phyloP scores from a whole-genome alignment of 2,329 filamentous ascomycete species.

The Talaromyces sp. region DNA sequence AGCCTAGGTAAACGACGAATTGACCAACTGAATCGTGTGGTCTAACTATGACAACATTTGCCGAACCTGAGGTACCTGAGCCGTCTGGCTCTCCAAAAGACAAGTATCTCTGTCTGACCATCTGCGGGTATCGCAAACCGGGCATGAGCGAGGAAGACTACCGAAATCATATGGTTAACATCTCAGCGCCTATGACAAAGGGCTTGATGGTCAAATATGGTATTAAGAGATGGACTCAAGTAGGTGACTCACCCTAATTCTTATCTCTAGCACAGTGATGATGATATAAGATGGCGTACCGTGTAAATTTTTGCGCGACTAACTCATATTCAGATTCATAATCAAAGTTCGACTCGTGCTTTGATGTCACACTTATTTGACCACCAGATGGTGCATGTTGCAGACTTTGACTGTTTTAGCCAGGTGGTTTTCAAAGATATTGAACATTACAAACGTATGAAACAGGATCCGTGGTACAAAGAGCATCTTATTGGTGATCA shows the following conservation, averaged over 20 bases:
- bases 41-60: too few species aligned
- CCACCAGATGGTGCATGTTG: conserved; percentile 48
- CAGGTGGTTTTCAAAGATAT: conserved; percentile 45
- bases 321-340: conserved; percentile 41
- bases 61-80: too few species aligned
- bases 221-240: conserved; percentile 47
- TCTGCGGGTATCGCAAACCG: conserved; percentile 47
- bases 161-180: conserved; percentile 46
- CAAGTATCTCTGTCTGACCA: conserved; percentile 46
- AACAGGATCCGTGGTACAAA: too few species aligned
- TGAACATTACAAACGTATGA: conserved; percentile 40
- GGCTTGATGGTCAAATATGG: conserved; percentile 52
- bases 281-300: too few species aligned
- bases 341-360: conserved; percentile 32
- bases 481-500: too few species aligned
- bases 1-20: too few species aligned
- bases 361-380: conserved; percentile 46
- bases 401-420: conserved; percentile 51
- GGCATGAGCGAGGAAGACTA: conserved; percentile 52
- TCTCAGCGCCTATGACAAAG: conserved; percentile 48
- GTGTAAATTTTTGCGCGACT: not conserved
- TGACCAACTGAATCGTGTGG: too few species aligned
- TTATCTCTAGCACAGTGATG: too few species aligned
- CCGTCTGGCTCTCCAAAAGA: not conserved
- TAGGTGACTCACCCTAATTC: conserved; percentile 18